Evolutionary conservation across 2,329 filamentous ascomycete species (phyloP), one percentile per base, ranked within the genome.

Genomic region (Ophiostoma triangulosporum): DNA sequence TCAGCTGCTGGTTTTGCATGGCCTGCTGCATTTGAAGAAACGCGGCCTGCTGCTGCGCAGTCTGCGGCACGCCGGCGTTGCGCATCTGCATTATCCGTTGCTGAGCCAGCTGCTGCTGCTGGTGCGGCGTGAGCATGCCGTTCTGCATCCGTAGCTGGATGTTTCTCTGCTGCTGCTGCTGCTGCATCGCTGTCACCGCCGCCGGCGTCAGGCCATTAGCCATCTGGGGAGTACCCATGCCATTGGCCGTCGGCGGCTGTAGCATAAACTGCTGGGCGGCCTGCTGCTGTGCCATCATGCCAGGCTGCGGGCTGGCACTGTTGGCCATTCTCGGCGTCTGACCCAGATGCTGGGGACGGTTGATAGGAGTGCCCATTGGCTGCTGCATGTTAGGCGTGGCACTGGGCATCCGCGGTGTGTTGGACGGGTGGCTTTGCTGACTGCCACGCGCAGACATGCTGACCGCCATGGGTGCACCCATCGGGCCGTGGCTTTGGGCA

Each of bases 401-500:
- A 57, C 73, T 74, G 6, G 74, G 76, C 67, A 83, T 77, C 12
- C 78, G 73, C 26, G 81, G 81, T 9, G 81, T 84, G n/a, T 75
- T 75, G 3, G 77, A 73, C 2, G 73, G 72, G 64, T 84, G 80
- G 59, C 81, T 84, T 62, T 84, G 80, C 61, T 84, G 81, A 61
- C 80, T 84, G 54, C 78, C 77, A 57, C 80, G 74, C 20, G 77
- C 72, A 53, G 77, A 80, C 80, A 83, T 84, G 59, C 72, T 76
- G 60, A 78, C 74, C 0, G 78, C 68, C 74, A 81, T 80, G 4
- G 79, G 75, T 0, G 73, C 78, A 6, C 73, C 71, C 72, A 81
- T 80, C 0, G 75, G 70, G 2, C 68, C 64, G 53, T 76, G 75
- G 51, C 74, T 77, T 57, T 82, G 81, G 3, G 80, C 78, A 5